Percentiles rank a stretch among this genome's conserved stretches.
These are phyloP conservation scores for Neurospora sublineolata DNA, from an alignment of 495 filamentous ascomycete genomes.

Conservation along the genomic window DNA sequence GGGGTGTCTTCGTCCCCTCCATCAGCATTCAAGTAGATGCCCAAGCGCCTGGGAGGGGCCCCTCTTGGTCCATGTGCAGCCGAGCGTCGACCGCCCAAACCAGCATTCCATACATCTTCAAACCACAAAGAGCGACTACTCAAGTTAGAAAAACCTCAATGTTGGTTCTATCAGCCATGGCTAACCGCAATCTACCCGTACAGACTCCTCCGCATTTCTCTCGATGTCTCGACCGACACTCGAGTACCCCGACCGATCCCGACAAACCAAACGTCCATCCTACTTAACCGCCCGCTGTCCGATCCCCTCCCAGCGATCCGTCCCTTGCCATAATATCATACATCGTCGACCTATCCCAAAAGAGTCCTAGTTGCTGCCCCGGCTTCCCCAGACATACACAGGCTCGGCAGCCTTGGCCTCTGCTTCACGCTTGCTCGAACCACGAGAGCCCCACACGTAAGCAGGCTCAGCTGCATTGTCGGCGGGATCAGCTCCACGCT, in stretches of 20 bases:
- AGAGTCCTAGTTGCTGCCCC: neutral
- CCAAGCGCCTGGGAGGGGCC: neutral
- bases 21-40: neutral
- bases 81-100: neutral
- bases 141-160: neutral
- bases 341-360: neutral
- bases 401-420: neutral
- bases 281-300: neutral
- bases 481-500: neutral
- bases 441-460: neutral
- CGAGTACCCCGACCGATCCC: neutral
- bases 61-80: neutral
- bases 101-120: neutral
- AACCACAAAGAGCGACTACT: neutral
- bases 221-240: neutral
- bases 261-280: neutral
- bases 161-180: neutral
- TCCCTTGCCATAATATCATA: neutral
- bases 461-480: neutral
- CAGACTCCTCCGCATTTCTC: neutral
- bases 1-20: neutral
- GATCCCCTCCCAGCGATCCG: neutral
- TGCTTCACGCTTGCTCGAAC: neutral
- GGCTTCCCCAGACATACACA: neutral
- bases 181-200: neutral